Base-by-base conservation (phyloP, 1,284 basidiomycete genomes). In the Phlebopus sp. region DNA sequence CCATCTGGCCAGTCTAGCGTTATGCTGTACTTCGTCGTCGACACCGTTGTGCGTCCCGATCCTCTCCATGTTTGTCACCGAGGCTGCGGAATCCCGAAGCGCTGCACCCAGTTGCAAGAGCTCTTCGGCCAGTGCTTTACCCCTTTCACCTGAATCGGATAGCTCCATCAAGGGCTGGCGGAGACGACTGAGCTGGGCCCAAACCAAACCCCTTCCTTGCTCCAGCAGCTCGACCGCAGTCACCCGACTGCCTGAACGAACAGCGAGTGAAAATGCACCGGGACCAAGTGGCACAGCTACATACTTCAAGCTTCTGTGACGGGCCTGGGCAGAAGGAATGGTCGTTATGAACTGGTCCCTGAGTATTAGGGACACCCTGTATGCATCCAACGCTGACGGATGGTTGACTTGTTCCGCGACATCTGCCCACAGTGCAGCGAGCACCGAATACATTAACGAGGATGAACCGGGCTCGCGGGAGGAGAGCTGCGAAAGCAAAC, bases 81-180 rank as follows among this genome's bases (percentile, higher is more conserved):
- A 23, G 21, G 21, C 17, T 42, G 9, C 21, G 25, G 43, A 13
- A 8, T 27, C n/a, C 23, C 54, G 55, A 18, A 56, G 54, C 31
- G 50, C 36, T 32, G 29, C 37, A 37, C 52, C 45, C 9, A 57
- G 11, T 19, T 44, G 25, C 41, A 46, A 37, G 40, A 59, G 53
- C 19, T 50, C 32, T 17, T 44, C 39, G 1, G 53, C 60, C 27
- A 55, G 36, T 14, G 21, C 14, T 23, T 38, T 18, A 40, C 46
- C 40, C 13, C 39, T 34, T 6, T 18, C 32, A 37, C 51, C 36
- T 21, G 41, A 32, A 8, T 13, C 39, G 6, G 39, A 21, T 35
- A 39, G 35, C 2, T 39, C 36, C 15, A 41, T 27, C 13, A 38
- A 14, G 8, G 43, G 43, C 19, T 7, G 41, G 9, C 43, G 36